Conservation (phyloP, 148 eudicot genomes). For the Rhododendron ferrugineum region DNA sequence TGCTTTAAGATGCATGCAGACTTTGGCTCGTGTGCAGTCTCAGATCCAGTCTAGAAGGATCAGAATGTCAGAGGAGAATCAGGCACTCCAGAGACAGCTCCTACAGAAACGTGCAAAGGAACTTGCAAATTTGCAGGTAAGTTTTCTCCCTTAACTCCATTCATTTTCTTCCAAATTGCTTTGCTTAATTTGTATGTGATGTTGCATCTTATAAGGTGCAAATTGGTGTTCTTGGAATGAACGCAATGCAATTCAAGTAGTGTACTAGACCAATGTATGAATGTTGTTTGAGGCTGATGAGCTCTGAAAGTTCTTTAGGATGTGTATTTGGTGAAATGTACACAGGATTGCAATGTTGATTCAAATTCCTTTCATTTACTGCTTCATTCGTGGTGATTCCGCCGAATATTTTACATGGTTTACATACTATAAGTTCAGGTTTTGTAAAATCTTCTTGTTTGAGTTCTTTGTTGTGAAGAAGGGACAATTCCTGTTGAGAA, state of each 20-base stretch:
- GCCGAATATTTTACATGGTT: not conserved
- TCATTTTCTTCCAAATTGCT: not conserved
- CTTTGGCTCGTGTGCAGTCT: constrained; percentile 68
- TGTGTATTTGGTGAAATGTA: not conserved
- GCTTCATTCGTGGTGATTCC: not conserved
- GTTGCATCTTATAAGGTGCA: not conserved
- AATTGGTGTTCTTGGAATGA: not conserved
- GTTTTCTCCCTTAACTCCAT: constrained; percentile 2
- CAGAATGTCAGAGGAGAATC: constrained; percentile 75
- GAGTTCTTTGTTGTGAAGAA: not conserved
- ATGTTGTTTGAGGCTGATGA: not conserved
- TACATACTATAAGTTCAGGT: not conserved
- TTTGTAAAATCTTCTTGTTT: not conserved
- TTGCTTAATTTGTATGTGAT: not conserved
- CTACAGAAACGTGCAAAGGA: constrained; percentile 69
- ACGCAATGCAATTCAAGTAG: not conserved
- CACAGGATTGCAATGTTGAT: not conserved
- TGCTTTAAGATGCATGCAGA: constrained; percentile 80
- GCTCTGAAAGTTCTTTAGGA: not conserved
- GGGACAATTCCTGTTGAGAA: not conserved
- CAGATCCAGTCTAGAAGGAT: constrained; percentile 70
- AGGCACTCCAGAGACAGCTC: constrained; percentile 64
- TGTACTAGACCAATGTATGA: not conserved
- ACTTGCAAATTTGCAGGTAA: constrained; percentile 52
- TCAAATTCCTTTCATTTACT: not conserved